Evolutionary conservation across 176 grass and related monocot genomes (phyloP).

Genomic region (Pontederia paniculata): DNA sequence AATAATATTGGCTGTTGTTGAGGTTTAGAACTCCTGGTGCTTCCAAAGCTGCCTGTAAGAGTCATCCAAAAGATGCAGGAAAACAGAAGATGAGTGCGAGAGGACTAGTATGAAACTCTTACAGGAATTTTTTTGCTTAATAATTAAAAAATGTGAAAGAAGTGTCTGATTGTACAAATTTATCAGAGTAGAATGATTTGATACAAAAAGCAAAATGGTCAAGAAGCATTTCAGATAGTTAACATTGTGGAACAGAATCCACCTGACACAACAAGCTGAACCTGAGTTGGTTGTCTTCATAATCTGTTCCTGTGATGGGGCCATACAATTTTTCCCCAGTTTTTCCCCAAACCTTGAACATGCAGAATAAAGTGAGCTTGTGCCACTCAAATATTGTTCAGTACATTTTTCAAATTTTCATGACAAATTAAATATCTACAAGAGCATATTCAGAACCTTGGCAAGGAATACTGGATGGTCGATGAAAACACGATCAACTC

Average conservation of each 20-base stretch:
- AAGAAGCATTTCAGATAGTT: background rate
- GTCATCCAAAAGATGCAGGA: background rate
- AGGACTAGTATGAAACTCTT: background rate
- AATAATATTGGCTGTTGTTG: constrained; percentile 49
- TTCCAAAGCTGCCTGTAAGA: constrained; percentile 64
- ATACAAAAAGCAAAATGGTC: background rate
- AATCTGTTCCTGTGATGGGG: constrained; percentile 57
- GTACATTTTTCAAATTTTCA: background rate
- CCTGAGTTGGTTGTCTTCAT: constrained; percentile 68
- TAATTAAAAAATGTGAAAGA: too few relatives aligned
- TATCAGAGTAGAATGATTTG: background rate
- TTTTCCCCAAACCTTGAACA: constrained; percentile 75
- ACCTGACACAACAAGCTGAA: constrained; percentile 89
- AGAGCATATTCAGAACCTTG: constrained; percentile 26
- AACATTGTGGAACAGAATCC: constrained; percentile 11
- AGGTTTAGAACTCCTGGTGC: constrained; percentile 55
- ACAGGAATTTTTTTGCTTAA: too few relatives aligned
- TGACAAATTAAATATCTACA: background rate
- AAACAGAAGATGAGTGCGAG: constrained; percentile 6
- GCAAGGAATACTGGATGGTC: constrained; percentile 85
- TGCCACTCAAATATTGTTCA: background rate
- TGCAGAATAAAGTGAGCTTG: background rate
- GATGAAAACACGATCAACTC: constrained; percentile 81
- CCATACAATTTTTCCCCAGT: constrained; percentile 88
- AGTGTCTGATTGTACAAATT: too few relatives aligned